Evolutionary conservation across 805 yeast genomes (phyloP).

Genomic region (Candida peoriensis): DNA sequence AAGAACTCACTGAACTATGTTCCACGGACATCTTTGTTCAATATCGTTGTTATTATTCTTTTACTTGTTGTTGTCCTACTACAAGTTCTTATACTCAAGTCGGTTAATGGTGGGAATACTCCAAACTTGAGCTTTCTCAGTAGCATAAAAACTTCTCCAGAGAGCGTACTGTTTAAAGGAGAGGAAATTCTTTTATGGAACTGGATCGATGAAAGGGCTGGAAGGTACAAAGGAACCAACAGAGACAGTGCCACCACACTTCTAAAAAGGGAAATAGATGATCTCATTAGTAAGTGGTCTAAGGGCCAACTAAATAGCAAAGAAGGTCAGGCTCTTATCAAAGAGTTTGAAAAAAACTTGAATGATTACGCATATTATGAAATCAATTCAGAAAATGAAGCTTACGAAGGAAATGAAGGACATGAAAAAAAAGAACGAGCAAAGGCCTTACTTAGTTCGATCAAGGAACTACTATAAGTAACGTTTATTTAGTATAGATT

Average conservation of each 20-base stretch:
- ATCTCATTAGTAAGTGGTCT: slow-evolving; percentile 18
- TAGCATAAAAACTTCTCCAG: neutral
- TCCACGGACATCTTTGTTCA: slow-evolving; percentile 11
- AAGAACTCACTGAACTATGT: no score
- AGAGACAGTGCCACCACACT: slow-evolving; percentile 3
- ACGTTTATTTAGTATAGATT: no score
- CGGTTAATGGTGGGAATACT: slow-evolving; percentile 2
- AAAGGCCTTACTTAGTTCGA: slow-evolving; percentile 13
- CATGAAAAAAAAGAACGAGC: slow-evolving; percentile 7
- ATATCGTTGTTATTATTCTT: slow-evolving; percentile 8
- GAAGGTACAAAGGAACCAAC: slow-evolving; percentile 4
- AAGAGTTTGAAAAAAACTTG: slow-evolving; percentile 13
- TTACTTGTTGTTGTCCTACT: slow-evolving; percentile 10
- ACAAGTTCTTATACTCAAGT: slow-evolving; percentile 13
- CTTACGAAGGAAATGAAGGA: no score
- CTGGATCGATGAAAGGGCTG: slow-evolving; percentile 26
- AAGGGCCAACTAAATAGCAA: slow-evolving; percentile 13
- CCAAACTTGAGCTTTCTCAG: slow-evolving; percentile 4
- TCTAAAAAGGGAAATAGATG: slow-evolving; percentile 19
- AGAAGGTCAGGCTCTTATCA: slow-evolving; percentile 13
- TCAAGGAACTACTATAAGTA: slow-evolving; percentile 12
- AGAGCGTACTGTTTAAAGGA: slow-evolving; percentile 15
- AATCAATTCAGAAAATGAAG: no score
- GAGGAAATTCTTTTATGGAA: slow-evolving; percentile 23
- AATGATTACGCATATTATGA: slow-evolving; percentile 14